phyloP scores from a whole-genome alignment of 192 early-diverging fungal genomes.

The Backusella australiensis region DNA sequence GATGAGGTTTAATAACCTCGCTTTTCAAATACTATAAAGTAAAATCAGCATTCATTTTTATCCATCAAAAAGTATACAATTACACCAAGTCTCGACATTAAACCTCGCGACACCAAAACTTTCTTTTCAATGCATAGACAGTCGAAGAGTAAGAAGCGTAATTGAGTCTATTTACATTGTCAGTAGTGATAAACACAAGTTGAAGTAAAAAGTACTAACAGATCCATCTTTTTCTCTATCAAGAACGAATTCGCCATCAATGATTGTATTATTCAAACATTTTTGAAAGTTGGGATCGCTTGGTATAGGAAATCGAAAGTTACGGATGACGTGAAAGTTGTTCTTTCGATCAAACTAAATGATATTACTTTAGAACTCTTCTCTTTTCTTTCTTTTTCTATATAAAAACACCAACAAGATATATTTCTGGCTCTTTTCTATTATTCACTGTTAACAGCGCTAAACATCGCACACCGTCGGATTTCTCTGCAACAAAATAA shows the following conservation, averaged over 20 bases:
- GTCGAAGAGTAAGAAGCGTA: slow-evolving; percentile 71
- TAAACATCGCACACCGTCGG: slow-evolving; percentile 68
- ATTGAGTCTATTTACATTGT: slow-evolving; percentile 18
- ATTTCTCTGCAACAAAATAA: slow-evolving; percentile 84
- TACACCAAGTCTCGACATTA: slow-evolving; percentile 73
- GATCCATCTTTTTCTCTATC: slow-evolving; percentile 63
- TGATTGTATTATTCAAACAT: slow-evolving; percentile 70
- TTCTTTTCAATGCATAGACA: slow-evolving; percentile 59
- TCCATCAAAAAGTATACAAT: not conserved
- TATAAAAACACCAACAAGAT: slow-evolving; percentile 41
- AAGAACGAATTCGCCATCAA: slow-evolving; percentile 91
- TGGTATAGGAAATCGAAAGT: slow-evolving; percentile 65
- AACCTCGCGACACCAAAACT: slow-evolving; percentile 52
- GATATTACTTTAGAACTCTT: not conserved
- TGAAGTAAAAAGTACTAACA: slow-evolving; percentile 21
- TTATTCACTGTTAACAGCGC: slow-evolving; percentile 50
- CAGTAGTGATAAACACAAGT: no score
- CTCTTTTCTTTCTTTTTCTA: not conserved
- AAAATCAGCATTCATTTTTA: not conserved
- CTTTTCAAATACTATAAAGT: slow-evolving; percentile 56
- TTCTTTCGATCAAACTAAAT: slow-evolving; percentile 84
- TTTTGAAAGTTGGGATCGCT: slow-evolving; percentile 24
- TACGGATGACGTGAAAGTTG: slow-evolving; percentile 64
- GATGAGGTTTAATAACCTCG: slow-evolving; percentile 66
- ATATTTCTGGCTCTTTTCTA: slow-evolving; percentile 46